phyloP scores from a whole-genome alignment of 2,329 filamentous ascomycete species.

The Sodiomyces alkalinus region DNA sequence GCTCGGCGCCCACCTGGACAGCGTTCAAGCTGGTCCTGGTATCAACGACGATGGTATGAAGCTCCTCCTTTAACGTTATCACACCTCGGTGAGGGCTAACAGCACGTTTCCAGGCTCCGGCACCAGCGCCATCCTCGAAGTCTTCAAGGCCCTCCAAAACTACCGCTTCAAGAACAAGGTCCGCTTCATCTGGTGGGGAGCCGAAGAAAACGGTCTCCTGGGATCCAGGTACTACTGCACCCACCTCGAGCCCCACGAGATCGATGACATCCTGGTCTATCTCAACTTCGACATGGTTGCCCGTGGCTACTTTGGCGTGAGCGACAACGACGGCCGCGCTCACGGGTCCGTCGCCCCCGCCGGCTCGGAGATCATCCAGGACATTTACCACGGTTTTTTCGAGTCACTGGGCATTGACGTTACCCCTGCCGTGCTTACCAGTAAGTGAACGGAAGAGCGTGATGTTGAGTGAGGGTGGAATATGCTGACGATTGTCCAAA shows the following conservation, averaged over 20 bases:
- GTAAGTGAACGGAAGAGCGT: too few relatives aligned
- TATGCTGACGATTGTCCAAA: too few relatives aligned
- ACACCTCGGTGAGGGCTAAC: too few relatives aligned
- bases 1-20: constrained; percentile 29
- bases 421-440: constrained; percentile 15
- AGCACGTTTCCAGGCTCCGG: constrained; percentile 16
- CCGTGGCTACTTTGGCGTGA: constrained; percentile 19
- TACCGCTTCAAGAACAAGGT: constrained; percentile 20
- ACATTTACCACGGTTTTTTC: constrained; percentile 19
- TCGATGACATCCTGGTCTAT: constrained; percentile 21
- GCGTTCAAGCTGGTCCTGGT: constrained; percentile 26
- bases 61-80: too few relatives aligned
- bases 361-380: constrained; percentile 16
- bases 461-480: too few relatives aligned
- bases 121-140: constrained; percentile 22
- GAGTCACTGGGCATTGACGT: constrained; percentile 16
- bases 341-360: constrained; percentile 19
- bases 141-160: constrained; percentile 22
- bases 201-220: constrained; percentile 26
- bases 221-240: constrained; percentile 21
- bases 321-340: constrained; percentile 19
- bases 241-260: constrained; percentile 15
- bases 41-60: constrained; percentile 28
- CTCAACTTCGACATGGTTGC: constrained; percentile 28
- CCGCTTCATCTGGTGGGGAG: constrained; percentile 29